These are phyloP conservation scores for Cladosporium cucumerinum DNA, from an alignment of 2,329 filamentous ascomycete genomes.

Conservation along the genomic window DNA sequence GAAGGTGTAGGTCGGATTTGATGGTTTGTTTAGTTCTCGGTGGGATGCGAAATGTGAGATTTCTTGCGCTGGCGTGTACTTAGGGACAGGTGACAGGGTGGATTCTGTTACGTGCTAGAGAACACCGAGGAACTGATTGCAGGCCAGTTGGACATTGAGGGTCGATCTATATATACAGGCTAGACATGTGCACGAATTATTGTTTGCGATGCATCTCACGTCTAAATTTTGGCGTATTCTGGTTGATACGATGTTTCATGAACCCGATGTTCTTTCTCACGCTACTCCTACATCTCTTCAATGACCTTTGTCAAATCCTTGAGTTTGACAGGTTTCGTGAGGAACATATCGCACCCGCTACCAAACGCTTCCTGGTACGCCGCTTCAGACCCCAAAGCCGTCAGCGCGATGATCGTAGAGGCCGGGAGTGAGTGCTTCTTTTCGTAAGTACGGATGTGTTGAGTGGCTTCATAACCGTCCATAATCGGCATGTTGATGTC, in stretches of 20 bases:
- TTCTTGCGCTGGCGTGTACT: neutral
- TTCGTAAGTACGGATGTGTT: conserved; percentile 33
- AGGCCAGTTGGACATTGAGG: neutral
- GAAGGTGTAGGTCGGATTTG: neutral
- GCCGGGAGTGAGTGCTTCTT: conserved; percentile 22
- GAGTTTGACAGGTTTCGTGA: conserved; percentile 35
- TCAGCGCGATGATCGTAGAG: conserved; percentile 25
- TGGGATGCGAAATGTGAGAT: neutral
- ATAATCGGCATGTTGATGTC: conserved; percentile 37
- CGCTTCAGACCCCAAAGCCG: conserved; percentile 21
- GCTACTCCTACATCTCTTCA: conserved; percentile 19
- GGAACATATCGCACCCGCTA: conserved; percentile 30
- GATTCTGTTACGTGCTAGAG: neutral
- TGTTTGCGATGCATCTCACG: too few relatives aligned
- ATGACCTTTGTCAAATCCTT: conserved; percentile 37
- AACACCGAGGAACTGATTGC: too few relatives aligned
- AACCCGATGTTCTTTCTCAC: too few relatives aligned
- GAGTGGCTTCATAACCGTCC: conserved; percentile 35
- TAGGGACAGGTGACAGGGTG: neutral
- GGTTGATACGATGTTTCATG: too few relatives aligned
- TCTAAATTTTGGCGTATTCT: too few relatives aligned
- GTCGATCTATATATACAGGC: neutral
- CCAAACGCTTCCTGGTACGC: conserved; percentile 29
- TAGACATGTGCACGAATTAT: neutral
- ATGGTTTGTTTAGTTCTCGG: neutral